Evolutionary conservation across 805 yeast species (phyloP), one percentile per base, ranked within the genome.

Genomic region (Zygoascus biomembranicola): DNA sequence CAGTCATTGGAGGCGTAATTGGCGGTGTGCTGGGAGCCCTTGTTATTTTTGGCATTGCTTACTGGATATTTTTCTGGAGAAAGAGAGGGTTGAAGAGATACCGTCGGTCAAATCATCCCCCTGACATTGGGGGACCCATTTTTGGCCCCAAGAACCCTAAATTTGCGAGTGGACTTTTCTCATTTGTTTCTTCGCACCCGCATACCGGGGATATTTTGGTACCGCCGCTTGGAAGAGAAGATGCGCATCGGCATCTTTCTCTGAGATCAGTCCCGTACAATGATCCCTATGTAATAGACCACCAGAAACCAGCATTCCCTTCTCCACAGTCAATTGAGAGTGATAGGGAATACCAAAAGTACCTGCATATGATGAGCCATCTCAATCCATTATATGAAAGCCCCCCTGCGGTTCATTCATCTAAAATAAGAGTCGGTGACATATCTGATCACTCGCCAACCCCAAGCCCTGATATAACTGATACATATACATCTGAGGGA

Each of bases 1-100:
- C 51, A 1, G 49, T 52, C 13, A 56, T 56, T 11, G 59, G 59
- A 18, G 59, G 52, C 4, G 46, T 50, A 11, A 42, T 56, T 13
- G 59, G 59, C 16, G 59, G 57, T 8, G 52, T 52, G 31, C 46
- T 56, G 20, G 23, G 20, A 20, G 50, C 50, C 32, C 8, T 46
- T 43, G 9, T 39, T 32, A 16, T 31, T 43, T 26, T 16, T 13
- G 37, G 50, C 23, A 31, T 49, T 23, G 32, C 20, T 8, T 52
- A 39, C 26, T 39, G 44, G 47, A 13, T 31, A 35, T 37, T 37
- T 9, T 18, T 18, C 5, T 32, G 32, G 32, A 48, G 32, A 37
- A 19, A 26, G 16, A 18, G 43, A 13, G 44, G 44, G 5, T 8
- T 35, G 16, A 35, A 35, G 39, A 11, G 39, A n/a, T 35, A 35